These are phyloP conservation scores for Globisporangium camurandrum DNA, from an alignment of 352 stramenopile species.

Conservation along the genomic window DNA sequence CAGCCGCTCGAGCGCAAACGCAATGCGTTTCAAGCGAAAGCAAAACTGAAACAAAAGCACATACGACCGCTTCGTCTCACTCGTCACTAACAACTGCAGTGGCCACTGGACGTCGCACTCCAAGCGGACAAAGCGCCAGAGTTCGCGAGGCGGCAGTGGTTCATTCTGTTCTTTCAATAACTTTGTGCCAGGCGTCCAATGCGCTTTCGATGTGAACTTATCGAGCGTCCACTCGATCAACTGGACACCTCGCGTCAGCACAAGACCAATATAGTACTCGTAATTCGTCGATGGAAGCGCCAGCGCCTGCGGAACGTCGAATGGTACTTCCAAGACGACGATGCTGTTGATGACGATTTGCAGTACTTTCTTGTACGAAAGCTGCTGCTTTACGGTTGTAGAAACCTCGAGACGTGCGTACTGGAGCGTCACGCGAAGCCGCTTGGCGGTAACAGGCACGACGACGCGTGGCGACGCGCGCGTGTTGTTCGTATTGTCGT, in stretches of 20 bases:
- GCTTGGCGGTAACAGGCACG: constrained; percentile 13
- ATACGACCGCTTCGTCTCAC: constrained; percentile 48
- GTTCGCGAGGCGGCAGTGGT: constrained; percentile 31
- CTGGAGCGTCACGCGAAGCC: constrained; percentile 21
- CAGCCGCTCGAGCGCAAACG: constrained; percentile 50
- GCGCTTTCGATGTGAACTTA: constrained; percentile 38
- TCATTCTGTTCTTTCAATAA: constrained; percentile 33
- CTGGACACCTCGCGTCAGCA: constrained; percentile 24
- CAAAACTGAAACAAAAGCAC: constrained; percentile 73
- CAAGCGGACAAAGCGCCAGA: constrained; percentile 53
- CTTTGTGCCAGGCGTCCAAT: constrained; percentile 13
- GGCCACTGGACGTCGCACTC: constrained; percentile 51
- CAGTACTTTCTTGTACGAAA: constrained; percentile 51
- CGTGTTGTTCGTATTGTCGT: constrained; percentile 18
- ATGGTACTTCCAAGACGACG: constrained; percentile 30
- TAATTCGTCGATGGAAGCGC: constrained; percentile 22
- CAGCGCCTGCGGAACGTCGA: constrained; percentile 43
- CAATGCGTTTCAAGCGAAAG: constrained; percentile 68
- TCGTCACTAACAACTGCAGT: constrained; percentile 56
- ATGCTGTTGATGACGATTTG: constrained; percentile 33
- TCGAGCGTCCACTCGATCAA: constrained; percentile 45
- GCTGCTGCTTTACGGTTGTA: constrained; percentile 15
- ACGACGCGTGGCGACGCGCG: constrained; percentile 24
- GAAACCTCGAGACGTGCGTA: constrained; percentile 38
- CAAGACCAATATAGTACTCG: constrained; percentile 54